Conservation (phyloP, 2,329 filamentous ascomycete genomes). For the Stemphylium lycopersici region DNA sequence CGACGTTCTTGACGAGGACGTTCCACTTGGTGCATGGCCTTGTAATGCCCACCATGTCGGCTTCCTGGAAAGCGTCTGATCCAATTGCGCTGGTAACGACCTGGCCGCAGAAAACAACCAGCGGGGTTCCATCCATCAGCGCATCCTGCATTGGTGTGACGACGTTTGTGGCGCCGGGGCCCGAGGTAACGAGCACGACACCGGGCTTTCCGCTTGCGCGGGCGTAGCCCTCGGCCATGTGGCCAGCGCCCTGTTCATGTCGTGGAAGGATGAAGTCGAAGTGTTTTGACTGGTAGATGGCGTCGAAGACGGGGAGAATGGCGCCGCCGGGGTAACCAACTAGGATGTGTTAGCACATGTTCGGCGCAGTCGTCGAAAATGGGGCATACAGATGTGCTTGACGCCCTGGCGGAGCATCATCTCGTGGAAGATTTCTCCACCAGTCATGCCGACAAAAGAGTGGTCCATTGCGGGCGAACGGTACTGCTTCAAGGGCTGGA, state of each 20-base stretch:
- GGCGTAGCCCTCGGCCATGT: slow-evolving; percentile 98
- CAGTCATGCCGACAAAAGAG: slow-evolving; percentile 87
- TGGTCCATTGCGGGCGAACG: slow-evolving; percentile 59
- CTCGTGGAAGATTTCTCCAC: slow-evolving; percentile 97
- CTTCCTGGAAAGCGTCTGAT: slow-evolving; percentile 96
- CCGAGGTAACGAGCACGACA: slow-evolving; percentile 95
- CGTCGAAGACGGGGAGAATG: slow-evolving; percentile 97
- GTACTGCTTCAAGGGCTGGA: slow-evolving; percentile 56
- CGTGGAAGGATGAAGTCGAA: slow-evolving; percentile 95
- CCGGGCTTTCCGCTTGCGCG: slow-evolving; percentile 91
- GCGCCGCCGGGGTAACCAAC: slow-evolving; percentile 86
- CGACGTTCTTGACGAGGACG: slow-evolving; percentile 95
- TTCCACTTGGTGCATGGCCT: slow-evolving; percentile 99
- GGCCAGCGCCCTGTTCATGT: slow-evolving; percentile 96
- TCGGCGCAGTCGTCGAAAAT: neutral
- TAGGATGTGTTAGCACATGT: slow-evolving; percentile 36
- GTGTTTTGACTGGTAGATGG: slow-evolving; percentile 96
- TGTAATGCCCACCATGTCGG: slow-evolving; percentile 91
- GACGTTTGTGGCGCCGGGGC: slow-evolving; percentile 94
- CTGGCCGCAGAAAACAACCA: slow-evolving; percentile 96
- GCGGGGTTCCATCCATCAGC: slow-evolving; percentile 89
- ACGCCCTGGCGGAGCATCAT: slow-evolving; percentile 96
- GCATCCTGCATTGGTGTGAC: slow-evolving; percentile 97
- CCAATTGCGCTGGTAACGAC: slow-evolving; percentile 89
- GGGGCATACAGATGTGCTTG: slow-evolving; percentile 83